Evolutionary conservation across 441 rosid genomes (phyloP), one percentile per base, ranked within the genome.

Genomic region (Mallotus repandus): DNA sequence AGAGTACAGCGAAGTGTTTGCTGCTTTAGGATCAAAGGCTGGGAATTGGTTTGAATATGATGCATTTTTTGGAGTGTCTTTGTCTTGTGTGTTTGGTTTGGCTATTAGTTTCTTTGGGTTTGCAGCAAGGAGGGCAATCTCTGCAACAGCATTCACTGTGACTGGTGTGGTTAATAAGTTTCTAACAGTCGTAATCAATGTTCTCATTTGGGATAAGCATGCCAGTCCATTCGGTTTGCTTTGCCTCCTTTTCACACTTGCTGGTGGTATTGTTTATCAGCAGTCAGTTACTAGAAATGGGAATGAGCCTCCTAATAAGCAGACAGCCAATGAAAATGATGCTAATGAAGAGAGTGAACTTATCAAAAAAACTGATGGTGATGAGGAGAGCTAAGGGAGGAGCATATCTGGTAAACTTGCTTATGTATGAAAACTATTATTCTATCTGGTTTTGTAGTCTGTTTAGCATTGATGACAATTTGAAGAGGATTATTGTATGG

Each of bases 111-210:
- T 93, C 91, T 95, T 95, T 11, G 99, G 98, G 0, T 95, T 95
- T 70, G 98, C 95, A 7, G 89, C 99, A n/a, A 89, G 99, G 84
- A 87, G 80, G 83, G 98, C 97, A 0, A 87, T 95, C 57, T 95
- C 98, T 5, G 98, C 99, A 4, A 95, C 98, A 0, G 98, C 99
- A 4, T 95, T 92, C 70, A 95, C 99, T 0, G 98, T 95, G 48
- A 95, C 98, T 8, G 99, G 99, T 58, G 99, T 92, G 68, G 99
- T 95, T 50, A 92, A 95, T 78, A 95, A 95, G 87, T 95, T 95
- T 62, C 94, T 95, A 55, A 95, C 97, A 0, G 97, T 95, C 76
- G 89, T 87, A 67, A 92, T 95, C 82, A 92, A 95, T 83, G 97
- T 95, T 66, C 16, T 88, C 79, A 93, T 95, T 54, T 95, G 99